These are phyloP conservation scores for Acmispon strigosus DNA, from an alignment of 306 rosid species.

Conservation along the genomic window DNA sequence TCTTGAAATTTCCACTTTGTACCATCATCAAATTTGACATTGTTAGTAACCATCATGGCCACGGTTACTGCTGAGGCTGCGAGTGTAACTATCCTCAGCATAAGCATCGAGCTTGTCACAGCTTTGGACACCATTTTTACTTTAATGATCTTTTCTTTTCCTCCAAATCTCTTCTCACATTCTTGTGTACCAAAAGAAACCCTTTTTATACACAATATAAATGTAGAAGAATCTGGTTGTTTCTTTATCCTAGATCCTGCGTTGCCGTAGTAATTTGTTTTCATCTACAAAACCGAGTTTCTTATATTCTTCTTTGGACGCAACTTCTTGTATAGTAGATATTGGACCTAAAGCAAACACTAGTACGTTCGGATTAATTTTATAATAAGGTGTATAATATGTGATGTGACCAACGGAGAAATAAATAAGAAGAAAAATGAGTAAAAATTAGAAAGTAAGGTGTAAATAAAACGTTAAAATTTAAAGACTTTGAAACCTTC, in stretches of 20 bases:
- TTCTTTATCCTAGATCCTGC: conserved; percentile 3
- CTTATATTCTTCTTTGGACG: not conserved
- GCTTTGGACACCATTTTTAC: conserved; percentile 27
- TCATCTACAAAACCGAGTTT: not conserved
- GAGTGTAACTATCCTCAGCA: conserved; percentile 39
- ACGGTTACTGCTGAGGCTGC: conserved; percentile 27
- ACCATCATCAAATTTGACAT: conserved; percentile 14
- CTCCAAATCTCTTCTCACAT: not conserved
- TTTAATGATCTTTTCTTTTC: not conserved
- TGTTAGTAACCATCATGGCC: conserved; percentile 23
- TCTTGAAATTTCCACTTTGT: conserved; percentile 23
- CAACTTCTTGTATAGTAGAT: not conserved
- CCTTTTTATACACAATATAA: conserved; percentile 11
- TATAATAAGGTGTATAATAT: too few relatives aligned
- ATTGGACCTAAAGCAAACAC: not conserved
- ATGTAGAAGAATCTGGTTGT: not conserved
- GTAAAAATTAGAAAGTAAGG: too few relatives aligned
- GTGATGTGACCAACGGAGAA: too few relatives aligned
- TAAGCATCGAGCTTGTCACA: conserved; percentile 29
- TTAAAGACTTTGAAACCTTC: not conserved
- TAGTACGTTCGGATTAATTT: not conserved
- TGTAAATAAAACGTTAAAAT: too few relatives aligned
- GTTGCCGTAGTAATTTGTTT: conserved; percentile 16
- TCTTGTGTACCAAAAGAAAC: not conserved
- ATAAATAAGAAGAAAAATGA: too few relatives aligned